Conservation (phyloP, 371 early-diverging fungal species). For the Hamiltosporidium magnivora region DNA sequence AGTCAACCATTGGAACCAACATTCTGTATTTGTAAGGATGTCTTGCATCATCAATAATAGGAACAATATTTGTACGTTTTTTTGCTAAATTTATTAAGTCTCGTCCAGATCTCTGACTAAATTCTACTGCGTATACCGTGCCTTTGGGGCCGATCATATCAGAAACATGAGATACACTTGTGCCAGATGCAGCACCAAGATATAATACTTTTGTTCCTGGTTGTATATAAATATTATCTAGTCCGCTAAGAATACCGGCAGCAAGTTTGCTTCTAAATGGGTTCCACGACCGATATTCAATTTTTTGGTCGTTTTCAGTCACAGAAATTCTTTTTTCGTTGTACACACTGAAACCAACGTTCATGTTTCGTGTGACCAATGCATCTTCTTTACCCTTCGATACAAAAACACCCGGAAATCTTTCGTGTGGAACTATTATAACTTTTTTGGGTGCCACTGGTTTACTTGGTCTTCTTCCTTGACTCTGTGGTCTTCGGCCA, state of each 20-base stretch:
- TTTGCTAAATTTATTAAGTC: slow-evolving; percentile 98
- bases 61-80: slow-evolving; percentile 98
- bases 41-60: slow-evolving; percentile 99
- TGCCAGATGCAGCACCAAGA: slow-evolving; percentile 92
- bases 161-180: slow-evolving; percentile 97
- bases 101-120: slow-evolving; percentile 97
- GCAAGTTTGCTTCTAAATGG: slow-evolving; percentile 98
- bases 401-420: slow-evolving; percentile 88
- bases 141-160: slow-evolving; percentile 88
- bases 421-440: slow-evolving; percentile 83
- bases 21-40: slow-evolving; percentile 99
- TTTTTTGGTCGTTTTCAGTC: slow-evolving; percentile 78
- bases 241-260: slow-evolving; percentile 94
- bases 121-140: slow-evolving; percentile 93
- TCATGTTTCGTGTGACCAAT: slow-evolving; percentile 90
- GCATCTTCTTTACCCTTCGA: slow-evolving; percentile 96
- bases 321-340: slow-evolving; percentile 93
- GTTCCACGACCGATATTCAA: slow-evolving; percentile 99
- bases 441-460: background rate
- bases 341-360: slow-evolving; percentile 91
- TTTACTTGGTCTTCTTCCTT: background rate
- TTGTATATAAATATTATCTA: slow-evolving; percentile 83
- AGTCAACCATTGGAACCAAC: slow-evolving; percentile 98
- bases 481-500: no score
- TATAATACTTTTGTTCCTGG: slow-evolving; percentile 96